Evolutionary conservation across 129 eudicot species (phyloP).

Genomic region (Sambucus nigra): DNA sequence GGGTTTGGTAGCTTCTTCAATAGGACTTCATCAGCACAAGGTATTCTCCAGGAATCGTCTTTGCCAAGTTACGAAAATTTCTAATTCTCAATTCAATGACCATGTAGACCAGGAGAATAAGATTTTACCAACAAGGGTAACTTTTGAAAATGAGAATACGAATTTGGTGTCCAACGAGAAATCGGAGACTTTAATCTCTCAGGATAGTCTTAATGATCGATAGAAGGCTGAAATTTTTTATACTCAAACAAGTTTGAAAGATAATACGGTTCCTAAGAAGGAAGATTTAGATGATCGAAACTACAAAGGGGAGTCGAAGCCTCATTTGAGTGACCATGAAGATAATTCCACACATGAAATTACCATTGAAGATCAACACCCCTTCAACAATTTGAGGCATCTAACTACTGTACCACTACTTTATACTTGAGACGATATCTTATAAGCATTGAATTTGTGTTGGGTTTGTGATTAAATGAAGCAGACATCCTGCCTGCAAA

Average conservation of each 20-base stretch:
- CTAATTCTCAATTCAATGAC: slow-evolving; percentile 47
- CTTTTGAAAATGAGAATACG: slow-evolving; percentile 12
- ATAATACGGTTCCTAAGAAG: slow-evolving; percentile 42
- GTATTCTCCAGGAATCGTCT: slow-evolving; percentile 31
- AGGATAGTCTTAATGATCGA: too few species aligned
- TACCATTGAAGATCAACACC: slow-evolving; percentile 45
- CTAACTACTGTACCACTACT: slow-evolving; percentile 35
- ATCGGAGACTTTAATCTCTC: too few species aligned
- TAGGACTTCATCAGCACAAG: slow-evolving; percentile 33
- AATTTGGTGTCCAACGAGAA: slow-evolving; percentile 9
- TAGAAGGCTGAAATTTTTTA: slow-evolving; percentile 15
- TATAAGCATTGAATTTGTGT: not conserved
- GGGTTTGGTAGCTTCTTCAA: slow-evolving; percentile 87
- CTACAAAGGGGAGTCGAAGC: slow-evolving; percentile 24
- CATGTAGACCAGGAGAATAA: slow-evolving; percentile 21
- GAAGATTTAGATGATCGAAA: too few species aligned
- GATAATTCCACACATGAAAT: slow-evolving; percentile 13
- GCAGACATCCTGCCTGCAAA: slow-evolving; percentile 2
- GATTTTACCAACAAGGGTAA: not conserved
- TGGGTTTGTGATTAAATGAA: not conserved
- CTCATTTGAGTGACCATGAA: slow-evolving; percentile 34
- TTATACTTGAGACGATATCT: slow-evolving; percentile 14
- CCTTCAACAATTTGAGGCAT: slow-evolving; percentile 28
- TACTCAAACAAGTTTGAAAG: slow-evolving; percentile 33
- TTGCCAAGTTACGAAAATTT: slow-evolving; percentile 31